Conservation (phyloP, 1,139 yeast species). For the Hemisphaericaspora xylofermentans region DNA sequence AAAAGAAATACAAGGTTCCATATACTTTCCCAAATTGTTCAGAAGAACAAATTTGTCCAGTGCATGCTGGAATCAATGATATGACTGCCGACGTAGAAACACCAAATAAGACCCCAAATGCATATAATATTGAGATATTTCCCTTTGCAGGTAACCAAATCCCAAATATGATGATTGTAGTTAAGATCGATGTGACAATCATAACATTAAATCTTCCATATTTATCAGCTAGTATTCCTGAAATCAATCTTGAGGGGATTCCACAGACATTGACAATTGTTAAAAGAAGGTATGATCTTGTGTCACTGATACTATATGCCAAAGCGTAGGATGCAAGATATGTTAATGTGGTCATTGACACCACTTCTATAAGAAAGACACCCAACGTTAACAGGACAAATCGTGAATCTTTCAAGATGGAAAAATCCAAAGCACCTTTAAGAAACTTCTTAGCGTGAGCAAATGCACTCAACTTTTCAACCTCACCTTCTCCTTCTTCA, state of each 20-base stretch:
- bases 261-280: slow-evolving; percentile 49
- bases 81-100: slow-evolving; percentile 30
- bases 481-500: background rate
- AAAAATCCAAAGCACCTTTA: slow-evolving; percentile 37
- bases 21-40: slow-evolving; percentile 67
- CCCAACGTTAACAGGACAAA: slow-evolving; percentile 42
- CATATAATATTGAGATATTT: slow-evolving; percentile 18
- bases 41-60: slow-evolving; percentile 63
- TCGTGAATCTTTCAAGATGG: slow-evolving; percentile 39
- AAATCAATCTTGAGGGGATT: slow-evolving; percentile 44
- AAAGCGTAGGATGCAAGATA: slow-evolving; percentile 54
- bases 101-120: slow-evolving; percentile 30
- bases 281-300: slow-evolving; percentile 44
- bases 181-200: slow-evolving; percentile 37
- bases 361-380: slow-evolving; percentile 48
- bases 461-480: background rate
- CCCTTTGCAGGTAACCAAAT: slow-evolving; percentile 46
- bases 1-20: slow-evolving; percentile 66
- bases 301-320: slow-evolving; percentile 36
- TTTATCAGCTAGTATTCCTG: slow-evolving; percentile 50
- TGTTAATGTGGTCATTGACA: slow-evolving; percentile 49
- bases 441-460: slow-evolving; percentile 14
- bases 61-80: slow-evolving; percentile 39
- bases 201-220: slow-evolving; percentile 55
- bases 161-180: slow-evolving; percentile 40